Conservation (phyloP, 2,329 filamentous ascomycete species). For the Epichloe sp. region DNA sequence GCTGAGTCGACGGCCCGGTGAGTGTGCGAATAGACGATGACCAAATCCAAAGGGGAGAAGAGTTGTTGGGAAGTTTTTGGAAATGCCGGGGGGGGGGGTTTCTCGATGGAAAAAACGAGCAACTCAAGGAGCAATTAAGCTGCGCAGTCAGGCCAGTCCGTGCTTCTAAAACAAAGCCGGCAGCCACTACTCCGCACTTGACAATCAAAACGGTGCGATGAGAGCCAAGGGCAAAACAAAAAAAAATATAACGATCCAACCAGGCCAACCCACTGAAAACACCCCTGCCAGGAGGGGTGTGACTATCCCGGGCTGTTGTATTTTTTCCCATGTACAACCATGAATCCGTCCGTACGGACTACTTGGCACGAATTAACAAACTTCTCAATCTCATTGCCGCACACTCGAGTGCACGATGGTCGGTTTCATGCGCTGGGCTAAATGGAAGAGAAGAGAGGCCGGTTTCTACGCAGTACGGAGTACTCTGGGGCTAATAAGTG, state of each 20-base stretch:
- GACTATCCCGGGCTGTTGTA: not conserved
- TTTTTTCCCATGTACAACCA: not conserved
- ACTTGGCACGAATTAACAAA: not conserved
- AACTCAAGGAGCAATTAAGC: not conserved
- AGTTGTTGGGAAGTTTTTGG: not conserved
- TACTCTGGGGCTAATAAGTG: not conserved
- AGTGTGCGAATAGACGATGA: not conserved
- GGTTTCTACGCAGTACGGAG: not conserved
- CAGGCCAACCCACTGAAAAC: not conserved
- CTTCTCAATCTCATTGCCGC: not conserved
- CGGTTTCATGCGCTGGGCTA: too few relatives aligned
- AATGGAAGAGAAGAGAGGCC: not conserved
- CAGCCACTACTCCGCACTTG: not conserved
- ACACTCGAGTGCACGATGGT: not conserved
- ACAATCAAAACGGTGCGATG: not conserved
- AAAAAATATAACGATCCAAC: not conserved
- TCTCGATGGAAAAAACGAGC: not conserved
- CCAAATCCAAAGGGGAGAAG: not conserved
- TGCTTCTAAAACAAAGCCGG: conserved; percentile 4
- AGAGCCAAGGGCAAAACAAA: not conserved
- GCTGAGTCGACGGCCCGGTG: not conserved
- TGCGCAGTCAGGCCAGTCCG: not conserved
- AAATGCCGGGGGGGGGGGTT: not conserved
- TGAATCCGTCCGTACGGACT: not conserved
- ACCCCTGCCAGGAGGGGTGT: not conserved